Percentiles rank a stretch among this genome's conserved stretches.
phyloP scores from a whole-genome alignment of 768 basidiomycete genomes.

The Paxillus involutus region DNA sequence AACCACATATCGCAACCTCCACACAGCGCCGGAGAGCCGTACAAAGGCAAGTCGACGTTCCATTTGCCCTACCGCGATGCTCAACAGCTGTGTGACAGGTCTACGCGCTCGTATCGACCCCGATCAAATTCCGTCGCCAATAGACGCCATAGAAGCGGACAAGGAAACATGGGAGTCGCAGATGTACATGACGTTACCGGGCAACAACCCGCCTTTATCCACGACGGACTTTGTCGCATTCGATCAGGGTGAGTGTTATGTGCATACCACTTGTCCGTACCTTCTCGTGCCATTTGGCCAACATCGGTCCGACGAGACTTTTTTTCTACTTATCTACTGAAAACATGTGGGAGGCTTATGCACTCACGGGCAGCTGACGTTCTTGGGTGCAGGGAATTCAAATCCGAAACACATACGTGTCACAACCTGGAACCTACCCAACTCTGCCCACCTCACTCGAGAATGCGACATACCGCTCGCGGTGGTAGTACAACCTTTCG shows the following conservation, averaged over 20 bases:
- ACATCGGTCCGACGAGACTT: not conserved
- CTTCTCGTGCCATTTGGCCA: not conserved
- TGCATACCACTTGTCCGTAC: not conserved
- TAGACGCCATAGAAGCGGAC: slow-evolving; percentile 77
- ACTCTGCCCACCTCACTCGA: slow-evolving; percentile 70
- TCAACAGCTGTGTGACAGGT: slow-evolving; percentile 41
- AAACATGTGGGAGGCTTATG: not conserved
- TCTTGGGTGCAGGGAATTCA: slow-evolving; percentile 64
- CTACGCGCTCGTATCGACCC: slow-evolving; percentile 83
- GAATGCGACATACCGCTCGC: slow-evolving; percentile 86
- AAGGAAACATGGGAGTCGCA: slow-evolving; percentile 75
- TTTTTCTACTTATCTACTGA: not conserved
- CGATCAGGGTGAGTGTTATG: slow-evolving; percentile 69
- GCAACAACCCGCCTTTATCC: slow-evolving; percentile 72
- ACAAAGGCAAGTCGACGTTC: slow-evolving; percentile 36
- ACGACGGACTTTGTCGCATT: slow-evolving; percentile 87
- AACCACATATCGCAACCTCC: slow-evolving; percentile 56
- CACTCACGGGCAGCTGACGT: slow-evolving; percentile 12
- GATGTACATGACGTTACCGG: slow-evolving; percentile 62
- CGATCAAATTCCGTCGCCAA: slow-evolving; percentile 88
- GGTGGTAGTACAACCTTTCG: slow-evolving; percentile 88
- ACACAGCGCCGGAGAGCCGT: slow-evolving; percentile 53
- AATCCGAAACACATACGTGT: slow-evolving; percentile 88
- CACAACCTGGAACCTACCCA: slow-evolving; percentile 88
- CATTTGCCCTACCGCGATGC: not conserved